Percentiles rank a stretch among this genome's conserved stretches.
These are phyloP conservation scores for Metschnikowia dekortorum DNA, from an alignment of 805 yeast species.

Conservation along the genomic window DNA sequence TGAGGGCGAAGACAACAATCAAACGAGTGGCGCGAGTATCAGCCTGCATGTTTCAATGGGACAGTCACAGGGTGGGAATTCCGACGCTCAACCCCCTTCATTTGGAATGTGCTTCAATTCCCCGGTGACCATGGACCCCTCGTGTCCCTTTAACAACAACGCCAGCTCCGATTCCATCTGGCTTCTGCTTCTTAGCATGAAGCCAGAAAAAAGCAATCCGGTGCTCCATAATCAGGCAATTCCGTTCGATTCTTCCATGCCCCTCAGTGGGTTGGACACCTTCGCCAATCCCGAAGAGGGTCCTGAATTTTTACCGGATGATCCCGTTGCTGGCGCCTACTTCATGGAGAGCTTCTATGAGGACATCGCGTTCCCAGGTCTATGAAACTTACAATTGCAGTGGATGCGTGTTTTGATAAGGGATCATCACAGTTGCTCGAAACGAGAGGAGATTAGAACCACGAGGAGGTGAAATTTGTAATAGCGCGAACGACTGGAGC, in stretches of 20 bases:
- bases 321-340: conserved; percentile 6
- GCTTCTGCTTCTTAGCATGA: conserved; percentile 14
- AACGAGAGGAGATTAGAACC: too few species aligned
- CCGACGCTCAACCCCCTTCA: not conserved
- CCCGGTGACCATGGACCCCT: not conserved
- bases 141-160: not conserved
- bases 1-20: conserved; percentile 2
- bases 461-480: too few species aligned
- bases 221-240: conserved; percentile 6
- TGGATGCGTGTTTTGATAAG: too few species aligned
- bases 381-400: too few species aligned
- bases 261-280: conserved; percentile 1
- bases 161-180: conserved; percentile 10
- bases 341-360: conserved; percentile 10
- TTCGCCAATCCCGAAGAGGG: not conserved
- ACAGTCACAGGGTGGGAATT: not conserved
- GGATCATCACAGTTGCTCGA: too few species aligned
- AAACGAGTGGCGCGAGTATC: not conserved
- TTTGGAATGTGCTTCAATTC: not conserved
- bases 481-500: too few species aligned
- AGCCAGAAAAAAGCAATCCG: conserved; percentile 11
- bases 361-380: not conserved
- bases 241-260: conserved; percentile 6
- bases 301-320: conserved; percentile 3
- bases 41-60: not conserved